These are phyloP conservation scores for Akebia trifoliata DNA, from an alignment of 164 flowering plant species.

Conservation along the genomic window DNA sequence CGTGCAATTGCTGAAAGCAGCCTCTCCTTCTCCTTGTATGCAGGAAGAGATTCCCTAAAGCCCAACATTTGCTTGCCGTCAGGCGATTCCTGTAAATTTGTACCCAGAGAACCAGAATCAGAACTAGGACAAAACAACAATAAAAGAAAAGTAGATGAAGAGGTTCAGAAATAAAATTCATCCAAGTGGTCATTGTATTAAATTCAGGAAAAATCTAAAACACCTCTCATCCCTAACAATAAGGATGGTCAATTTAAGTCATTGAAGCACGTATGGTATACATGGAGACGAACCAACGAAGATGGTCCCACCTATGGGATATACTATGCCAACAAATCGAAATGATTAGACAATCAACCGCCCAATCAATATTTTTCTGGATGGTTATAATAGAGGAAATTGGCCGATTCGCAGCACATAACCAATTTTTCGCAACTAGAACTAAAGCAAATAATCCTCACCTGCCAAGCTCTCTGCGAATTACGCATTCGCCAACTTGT, in stretches of 20 bases:
- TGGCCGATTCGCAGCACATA: background rate
- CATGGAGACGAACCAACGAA: no score
- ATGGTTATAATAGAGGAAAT: background rate
- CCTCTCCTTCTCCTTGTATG: slow-evolving; percentile 82
- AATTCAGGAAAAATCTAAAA: background rate
- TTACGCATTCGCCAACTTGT: slow-evolving; percentile 85
- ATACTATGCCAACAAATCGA: background rate
- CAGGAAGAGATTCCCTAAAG: slow-evolving; percentile 79
- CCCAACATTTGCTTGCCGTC: slow-evolving; percentile 82
- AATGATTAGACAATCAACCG: no score
- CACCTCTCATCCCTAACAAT: background rate
- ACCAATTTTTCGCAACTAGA: background rate
- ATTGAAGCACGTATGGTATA: background rate
- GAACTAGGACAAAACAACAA: background rate
- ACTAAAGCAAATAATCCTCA: slow-evolving; percentile 4
- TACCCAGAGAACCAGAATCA: slow-evolving; percentile 6
- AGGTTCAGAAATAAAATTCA: background rate
- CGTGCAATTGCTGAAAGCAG: slow-evolving; percentile 87
- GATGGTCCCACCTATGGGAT: no score
- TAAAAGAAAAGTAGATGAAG: background rate
- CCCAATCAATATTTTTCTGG: no score
- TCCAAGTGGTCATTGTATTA: background rate
- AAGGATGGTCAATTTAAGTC: background rate
- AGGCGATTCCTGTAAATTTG: slow-evolving; percentile 73
- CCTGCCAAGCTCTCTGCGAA: slow-evolving; percentile 90